Base-by-base conservation (phyloP, 108 stramenopile species). In the Chaetoceros tenuissimus region DNA sequence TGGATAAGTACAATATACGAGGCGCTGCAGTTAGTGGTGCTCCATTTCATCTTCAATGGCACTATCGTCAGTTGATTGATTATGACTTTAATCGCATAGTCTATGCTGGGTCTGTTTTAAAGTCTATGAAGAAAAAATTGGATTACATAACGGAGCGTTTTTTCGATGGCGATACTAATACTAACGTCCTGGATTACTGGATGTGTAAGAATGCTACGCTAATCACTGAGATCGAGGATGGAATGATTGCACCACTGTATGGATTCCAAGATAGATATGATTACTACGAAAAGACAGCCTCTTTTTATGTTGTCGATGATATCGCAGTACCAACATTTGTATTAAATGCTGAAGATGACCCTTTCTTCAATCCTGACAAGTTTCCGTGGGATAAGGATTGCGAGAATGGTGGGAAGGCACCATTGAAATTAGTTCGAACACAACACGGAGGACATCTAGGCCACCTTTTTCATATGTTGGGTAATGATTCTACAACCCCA, bases 21-120 rank as follows among this genome's bases (percentile, higher is more conserved):
- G 93, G 93, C 19, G 95, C 94, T 3, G 83, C 94, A 0, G 88
- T 89, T 17, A 60, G 58, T 10, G 89, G 91, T 8, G 90, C 88
- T 24, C 95, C 95, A 5, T 85, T 92, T 31, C 86, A 94, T 51
- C 60, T 74, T 2, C 60, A 63, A 31, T 43, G 67, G 8, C 79
- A 78, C 29, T 31, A 67, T 5, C 24, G 46, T 16, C 57, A 67
- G 27, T 48, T 96, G 46, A 81, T 87, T 43, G 46, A 57, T 3
- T 55, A 65, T 21, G 88, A 86, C 22, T 69, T 88, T 31, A 78
- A 84, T 30, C 74, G 81, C 46, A 46, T 22, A 0, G 27, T 92
- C 0, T 92, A 92, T 54, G 68, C 63, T 20, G 40, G 46, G 2
- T 69, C 63, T 45, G 70, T 89, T 23, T 59, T 85, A 26, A 71